Percentiles rank a stretch among this genome's conserved stretches.
phyloP scores from a whole-genome alignment of 139 green algal species.

The Diplosphaera chodatii region DNA sequence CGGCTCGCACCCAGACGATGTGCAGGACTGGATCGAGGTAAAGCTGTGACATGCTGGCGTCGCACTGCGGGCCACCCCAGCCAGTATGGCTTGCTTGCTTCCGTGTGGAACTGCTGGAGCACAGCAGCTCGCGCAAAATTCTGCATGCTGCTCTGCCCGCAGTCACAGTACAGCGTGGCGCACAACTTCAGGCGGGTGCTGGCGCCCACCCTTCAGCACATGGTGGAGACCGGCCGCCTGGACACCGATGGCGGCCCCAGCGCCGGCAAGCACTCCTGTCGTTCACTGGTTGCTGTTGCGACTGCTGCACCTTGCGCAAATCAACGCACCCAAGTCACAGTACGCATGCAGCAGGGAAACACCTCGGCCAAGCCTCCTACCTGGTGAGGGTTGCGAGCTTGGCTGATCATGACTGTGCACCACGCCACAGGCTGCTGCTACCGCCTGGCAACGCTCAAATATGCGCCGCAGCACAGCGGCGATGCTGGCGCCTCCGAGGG shows the following conservation, averaged over 20 bases:
- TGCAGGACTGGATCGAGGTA: constrained; percentile 23
- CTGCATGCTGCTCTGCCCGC: too few relatives aligned
- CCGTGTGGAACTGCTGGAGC: too few relatives aligned
- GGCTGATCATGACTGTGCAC: too few relatives aligned
- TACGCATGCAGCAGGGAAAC: too few relatives aligned
- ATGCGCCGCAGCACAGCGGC: too few relatives aligned
- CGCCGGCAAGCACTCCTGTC: too few relatives aligned
- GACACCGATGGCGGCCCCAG: neutral
- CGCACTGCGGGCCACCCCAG: too few relatives aligned
- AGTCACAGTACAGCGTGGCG: constrained; percentile 14
- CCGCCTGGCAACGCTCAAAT: neutral
- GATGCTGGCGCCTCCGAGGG: too few relatives aligned
- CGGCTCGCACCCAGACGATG: constrained; percentile 13
- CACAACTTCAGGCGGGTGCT: neutral
- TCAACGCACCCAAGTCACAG: constrained; percentile 5
- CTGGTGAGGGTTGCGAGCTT: neutral
- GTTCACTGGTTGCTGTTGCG: too few relatives aligned
- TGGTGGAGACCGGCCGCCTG: constrained; percentile 20
- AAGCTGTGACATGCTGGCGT: too few relatives aligned
- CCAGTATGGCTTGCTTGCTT: too few relatives aligned
- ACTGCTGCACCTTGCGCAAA: constrained; percentile 10
- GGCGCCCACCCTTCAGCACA: constrained; percentile 9
- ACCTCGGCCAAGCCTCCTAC: neutral
- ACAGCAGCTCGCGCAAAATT: too few relatives aligned
- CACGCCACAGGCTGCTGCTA: neutral